phyloP scores from a whole-genome alignment of 2,329 filamentous ascomycete species.

The Fusarium odoratissimum region DNA sequence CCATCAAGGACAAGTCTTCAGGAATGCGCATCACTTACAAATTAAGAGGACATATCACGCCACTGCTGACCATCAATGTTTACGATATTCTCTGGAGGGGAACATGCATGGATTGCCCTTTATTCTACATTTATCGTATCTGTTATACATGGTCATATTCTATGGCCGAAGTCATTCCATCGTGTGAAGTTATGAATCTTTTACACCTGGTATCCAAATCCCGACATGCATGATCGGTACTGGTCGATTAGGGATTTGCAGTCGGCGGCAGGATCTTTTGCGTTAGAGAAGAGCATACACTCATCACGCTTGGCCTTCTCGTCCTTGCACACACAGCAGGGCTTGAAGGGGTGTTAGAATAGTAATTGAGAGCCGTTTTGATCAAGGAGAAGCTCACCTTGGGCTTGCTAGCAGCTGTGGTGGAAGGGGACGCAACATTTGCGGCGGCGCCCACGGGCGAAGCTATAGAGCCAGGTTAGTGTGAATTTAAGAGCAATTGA shows the following conservation, averaged over 20 bases:
- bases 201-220: conserved; percentile 85
- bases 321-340: conserved; percentile 97
- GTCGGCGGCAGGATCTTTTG: conserved; percentile 83
- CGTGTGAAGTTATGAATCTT: background rate
- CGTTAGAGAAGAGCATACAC: conserved; percentile 97
- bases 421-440: conserved; percentile 46
- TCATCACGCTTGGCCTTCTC: conserved; percentile 94
- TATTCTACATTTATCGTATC: conserved; percentile 41
- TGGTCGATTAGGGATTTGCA: conserved; percentile 85
- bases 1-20: background rate
- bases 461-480: conserved; percentile 26
- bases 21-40: background rate
- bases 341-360: conserved; percentile 62
- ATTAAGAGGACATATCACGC: conserved; percentile 30
- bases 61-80: conserved; percentile 14
- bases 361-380: conserved; percentile 22
- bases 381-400: conserved; percentile 52
- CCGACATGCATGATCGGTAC: conserved; percentile 92
- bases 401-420: conserved; percentile 52
- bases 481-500: background rate
- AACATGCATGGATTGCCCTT: conserved; percentile 38
- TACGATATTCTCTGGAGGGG: conserved; percentile 30
- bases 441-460: conserved; percentile 42
- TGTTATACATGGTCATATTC: conserved; percentile 39
- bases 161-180: conserved; percentile 15